Evolutionary conservation across 2,329 filamentous ascomycete species (phyloP).

Genomic region (Rosellinia necatrix): DNA sequence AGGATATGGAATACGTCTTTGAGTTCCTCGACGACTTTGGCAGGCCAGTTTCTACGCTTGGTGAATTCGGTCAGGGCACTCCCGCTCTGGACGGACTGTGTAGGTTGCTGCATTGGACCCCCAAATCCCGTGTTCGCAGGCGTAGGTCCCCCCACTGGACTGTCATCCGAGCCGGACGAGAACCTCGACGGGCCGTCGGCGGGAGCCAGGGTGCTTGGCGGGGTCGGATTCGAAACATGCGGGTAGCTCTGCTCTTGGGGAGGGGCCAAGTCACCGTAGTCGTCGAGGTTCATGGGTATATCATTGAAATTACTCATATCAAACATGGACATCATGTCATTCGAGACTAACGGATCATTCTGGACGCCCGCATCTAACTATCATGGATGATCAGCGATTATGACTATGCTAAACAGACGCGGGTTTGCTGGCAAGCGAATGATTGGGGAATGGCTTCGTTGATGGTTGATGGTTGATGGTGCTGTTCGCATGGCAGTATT

Average conservation of each 20-base stretch:
- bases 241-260: constrained; percentile 31
- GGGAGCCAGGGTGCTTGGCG: constrained; percentile 30
- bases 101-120: constrained; percentile 25
- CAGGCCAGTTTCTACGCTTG: constrained; percentile 76
- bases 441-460: too few species aligned
- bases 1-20: constrained; percentile 88
- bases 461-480: too few species aligned
- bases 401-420: background rate
- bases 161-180: constrained; percentile 32
- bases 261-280: constrained; percentile 34
- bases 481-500: too few species aligned
- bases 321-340: constrained; percentile 40
- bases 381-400: constrained; percentile 13
- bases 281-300: constrained; percentile 38
- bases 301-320: constrained; percentile 37
- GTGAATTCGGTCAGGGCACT: constrained; percentile 62
- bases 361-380: constrained; percentile 37
- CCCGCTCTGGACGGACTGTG: constrained; percentile 38
- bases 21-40: constrained; percentile 86
- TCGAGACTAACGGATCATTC: constrained; percentile 35
- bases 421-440: background rate
- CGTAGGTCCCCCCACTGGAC: constrained; percentile 28
- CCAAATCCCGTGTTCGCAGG: constrained; percentile 42
- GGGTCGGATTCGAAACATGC: constrained; percentile 27
- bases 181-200: constrained; percentile 30